phyloP scores from a whole-genome alignment of 2,329 filamentous ascomycete genomes.

The Tolypocladium cylindrosporum region DNA sequence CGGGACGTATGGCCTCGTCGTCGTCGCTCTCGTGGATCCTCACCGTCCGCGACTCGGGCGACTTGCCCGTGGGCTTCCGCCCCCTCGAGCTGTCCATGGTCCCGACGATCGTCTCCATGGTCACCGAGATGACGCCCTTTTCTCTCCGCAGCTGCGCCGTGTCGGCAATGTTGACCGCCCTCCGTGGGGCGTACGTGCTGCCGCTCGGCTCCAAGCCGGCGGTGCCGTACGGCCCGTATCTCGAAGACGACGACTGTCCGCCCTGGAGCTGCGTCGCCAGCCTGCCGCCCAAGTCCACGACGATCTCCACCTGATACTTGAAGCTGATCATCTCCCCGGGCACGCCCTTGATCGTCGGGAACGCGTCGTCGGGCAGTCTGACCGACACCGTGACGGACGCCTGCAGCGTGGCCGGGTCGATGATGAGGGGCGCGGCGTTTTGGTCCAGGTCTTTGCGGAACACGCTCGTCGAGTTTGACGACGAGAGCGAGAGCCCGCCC shows the following conservation, averaged over 20 bases:
- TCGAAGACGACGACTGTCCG: constrained; percentile 40
- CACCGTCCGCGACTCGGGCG: constrained; percentile 16
- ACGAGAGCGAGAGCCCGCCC: constrained; percentile 76
- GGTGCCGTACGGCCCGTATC: constrained; percentile 24
- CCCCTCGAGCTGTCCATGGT: constrained; percentile 60
- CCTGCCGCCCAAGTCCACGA: constrained; percentile 85
- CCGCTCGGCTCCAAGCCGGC: constrained; percentile 14
- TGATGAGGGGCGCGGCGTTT: constrained; percentile 76
- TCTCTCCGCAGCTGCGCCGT: constrained; percentile 79
- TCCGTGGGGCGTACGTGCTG: constrained; percentile 19
- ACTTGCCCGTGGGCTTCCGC: constrained; percentile 14
- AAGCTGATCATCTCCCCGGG: constrained; percentile 94
- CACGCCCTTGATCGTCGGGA: constrained; percentile 82
- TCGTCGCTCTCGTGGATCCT: constrained; percentile 20
- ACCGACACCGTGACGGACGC: constrained; percentile 75
- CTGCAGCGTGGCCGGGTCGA: constrained; percentile 70
- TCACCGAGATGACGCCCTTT: constrained; percentile 81
- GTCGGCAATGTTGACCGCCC: constrained; percentile 62
- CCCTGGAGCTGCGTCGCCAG: constrained; percentile 63
- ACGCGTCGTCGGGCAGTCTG: constrained; percentile 78
- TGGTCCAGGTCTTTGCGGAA: constrained; percentile 93
- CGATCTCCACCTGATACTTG: constrained; percentile 85
- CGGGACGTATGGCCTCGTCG: constrained; percentile 15
- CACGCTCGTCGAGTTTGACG: constrained; percentile 77
- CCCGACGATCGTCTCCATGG: constrained; percentile 80